Evolutionary conservation across 2,329 filamentous ascomycete species (phyloP), one percentile per base, ranked within the genome.

Genomic region (Berkeleyomyces rouxiae): DNA sequence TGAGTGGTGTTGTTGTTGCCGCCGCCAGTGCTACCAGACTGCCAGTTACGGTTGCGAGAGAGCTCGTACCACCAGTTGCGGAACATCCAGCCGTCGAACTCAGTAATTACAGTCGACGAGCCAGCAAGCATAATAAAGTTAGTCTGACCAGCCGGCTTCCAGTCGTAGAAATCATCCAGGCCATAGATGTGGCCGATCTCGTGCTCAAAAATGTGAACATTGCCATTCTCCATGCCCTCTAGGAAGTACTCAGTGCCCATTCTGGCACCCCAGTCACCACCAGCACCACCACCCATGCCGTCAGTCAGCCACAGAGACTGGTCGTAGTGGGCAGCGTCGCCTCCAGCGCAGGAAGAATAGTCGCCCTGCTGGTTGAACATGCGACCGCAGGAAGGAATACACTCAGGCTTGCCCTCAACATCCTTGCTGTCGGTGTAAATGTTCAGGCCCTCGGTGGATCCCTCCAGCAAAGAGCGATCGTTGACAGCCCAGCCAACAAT

Each of bases 11-110:
- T 31, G 23, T 31, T 6, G 40, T 4, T 16, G 13, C 39, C 49
- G 40, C 9, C 33, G 40, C 3, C 16, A 31, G 36, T 58, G 23
- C 11, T 36, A 37, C 2, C 31, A 7, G 61, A 36, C 33, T 70
- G 67, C 70, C 70, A 72, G 62, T 67, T 67, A 0, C 70, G 69
- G 16, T 68, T 47, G 0, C 70, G 69, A 37, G 70, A 72, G 42
- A 72, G 66, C 65, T 72, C 67, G 42, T 72, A 69, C 75, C 75
- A 78, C 75, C 75, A 78, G 67, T 78, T 75, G 1, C 75, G 68
- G 57, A 74, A 67, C 76, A 78, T 78, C 76, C 76, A 78, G 23
- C 73, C 74, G 61, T 78, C 76, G 58, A 78, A 78, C 49, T 78
- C 75, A 2, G 76, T 78, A 23, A 78, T 71, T 57, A 71, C 64